Conservation (phyloP, 164 flowering plant species). For the Warburgia ugandensis region DNA sequence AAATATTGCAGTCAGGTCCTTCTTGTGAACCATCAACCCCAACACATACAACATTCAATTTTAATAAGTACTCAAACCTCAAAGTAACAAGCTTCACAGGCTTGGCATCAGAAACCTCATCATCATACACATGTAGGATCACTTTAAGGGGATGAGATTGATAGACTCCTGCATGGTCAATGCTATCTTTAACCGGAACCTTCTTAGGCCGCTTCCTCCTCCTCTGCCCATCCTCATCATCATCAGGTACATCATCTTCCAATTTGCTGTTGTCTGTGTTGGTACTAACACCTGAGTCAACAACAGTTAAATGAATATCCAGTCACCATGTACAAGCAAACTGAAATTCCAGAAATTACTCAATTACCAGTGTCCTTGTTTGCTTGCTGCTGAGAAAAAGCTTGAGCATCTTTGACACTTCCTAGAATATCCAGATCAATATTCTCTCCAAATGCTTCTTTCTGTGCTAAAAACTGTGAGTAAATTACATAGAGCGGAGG, state of each 20-base stretch:
- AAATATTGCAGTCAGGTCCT: constrained; percentile 49
- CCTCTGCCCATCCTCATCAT: constrained; percentile 96
- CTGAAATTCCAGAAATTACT: too few species aligned
- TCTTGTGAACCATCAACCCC: constrained; percentile 77
- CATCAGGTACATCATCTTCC: constrained; percentile 82
- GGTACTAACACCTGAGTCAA: constrained; percentile 47
- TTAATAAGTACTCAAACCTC: constrained; percentile 77
- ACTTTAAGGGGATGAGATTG: constrained; percentile 81
- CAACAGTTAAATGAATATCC: too few species aligned
- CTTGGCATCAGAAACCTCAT: constrained; percentile 48
- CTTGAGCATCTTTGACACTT: constrained; percentile 86
- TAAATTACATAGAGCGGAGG: constrained; percentile 87
- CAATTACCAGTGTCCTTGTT: constrained; percentile 67
- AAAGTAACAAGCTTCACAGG: constrained; percentile 57
- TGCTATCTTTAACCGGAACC: constrained; percentile 48
- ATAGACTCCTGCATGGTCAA: constrained; percentile 56
- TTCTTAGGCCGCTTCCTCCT: constrained; percentile 87
- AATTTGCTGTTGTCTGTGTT: constrained; percentile 41
- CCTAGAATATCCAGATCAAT: constrained; percentile 86
- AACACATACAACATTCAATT: constrained; percentile 82
- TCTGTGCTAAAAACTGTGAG: constrained; percentile 90
- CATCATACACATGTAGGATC: constrained; percentile 69
- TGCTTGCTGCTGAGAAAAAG: constrained; percentile 84
- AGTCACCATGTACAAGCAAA: too few species aligned
- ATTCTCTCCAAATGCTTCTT: constrained; percentile 91